Evolutionary conservation across 2,329 filamentous ascomycete genomes (phyloP), one percentile per base, ranked within the genome.

Genomic region (Xenoacremonium recifei): DNA sequence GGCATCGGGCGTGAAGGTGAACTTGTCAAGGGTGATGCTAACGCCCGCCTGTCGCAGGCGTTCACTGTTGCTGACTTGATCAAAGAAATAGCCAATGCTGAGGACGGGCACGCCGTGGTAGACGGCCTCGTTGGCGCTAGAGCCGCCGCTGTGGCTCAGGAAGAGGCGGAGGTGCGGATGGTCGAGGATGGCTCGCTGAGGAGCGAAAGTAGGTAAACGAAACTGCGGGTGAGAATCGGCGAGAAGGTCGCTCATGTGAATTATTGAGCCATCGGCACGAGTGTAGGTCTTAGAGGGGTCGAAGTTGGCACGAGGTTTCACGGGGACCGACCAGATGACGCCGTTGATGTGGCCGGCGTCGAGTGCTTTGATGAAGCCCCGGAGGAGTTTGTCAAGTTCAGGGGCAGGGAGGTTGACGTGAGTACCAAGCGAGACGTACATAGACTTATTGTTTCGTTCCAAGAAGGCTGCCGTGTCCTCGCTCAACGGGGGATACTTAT

Each of bases 351-450:
- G 41, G 5, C 57, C 54, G 2, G 34, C 42, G 6, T 55, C 49
- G 13, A 63, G 40, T 5, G 52, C 47, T 11, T 48, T 44, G 6
- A 58, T 31, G 13, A 71, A 44, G 1, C 61, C 67, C 6, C 50
- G 27, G 4, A 70, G 44, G 17, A 71, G 48, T 34, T 63, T 61
- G 9, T 48, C 40, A 2, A 65, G 42, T n/a, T 66, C 57, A 3
- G 51, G 45, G 3, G 52, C 29, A 2, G 55, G 46, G 2, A 72
- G 52, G 6, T 56, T 50, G 7, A 72, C 54, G 38, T 73, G 70
- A 0, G 69, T 72, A 2, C 69, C 69, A 0, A 72, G 58, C 1
- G 65, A 61, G n/a, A 71, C 44, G 44, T 71, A 73, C 3, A 71
- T 40, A 3, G 63, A 58, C n/a, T 50, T 59, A 5, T 54, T 23